Base-by-base conservation (phyloP, 2,329 filamentous ascomycete species). In the Fusarium ramigenum region DNA sequence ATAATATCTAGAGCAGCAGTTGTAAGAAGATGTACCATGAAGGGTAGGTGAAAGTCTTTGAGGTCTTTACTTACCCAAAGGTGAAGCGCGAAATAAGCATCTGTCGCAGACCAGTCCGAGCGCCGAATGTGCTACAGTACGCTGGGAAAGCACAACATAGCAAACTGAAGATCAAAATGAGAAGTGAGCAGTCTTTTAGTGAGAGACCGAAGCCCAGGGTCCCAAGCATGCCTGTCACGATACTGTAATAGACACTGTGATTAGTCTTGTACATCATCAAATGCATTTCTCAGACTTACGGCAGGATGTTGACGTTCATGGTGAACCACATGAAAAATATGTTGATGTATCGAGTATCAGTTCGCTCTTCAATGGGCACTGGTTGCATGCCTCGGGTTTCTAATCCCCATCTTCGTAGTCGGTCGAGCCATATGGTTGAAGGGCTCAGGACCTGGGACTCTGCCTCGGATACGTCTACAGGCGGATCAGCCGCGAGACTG, bases 31-130 rank as follows among this genome's bases (percentile, higher is more conserved):
- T 25, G 16, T 5, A 4, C 4, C 16, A 7, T 42, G 3, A 10
- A 4, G 7, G 10, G 4, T 15, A 2, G 7, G 1, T 9, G 7
- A 4, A 23, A 7, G 7, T 18, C 21, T 19, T 10, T 9, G 11
- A 5, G 4, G 4, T 40, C 14, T 34, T 18, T 32, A 57, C 53
- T 25, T 43, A 57, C 53, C 53, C 53, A 3, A 57, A 57, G 5
- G 53, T 43, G n/a, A 43, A 57, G 16, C 53, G 53, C 37, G 53
- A 57, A 32, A 57, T 43, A 19, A 57, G 53, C 53, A 57, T 57
- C 28, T 57, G 53, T 25, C 53, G 53, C 39, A 57, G n/a, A 21
- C 53, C 53, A 15, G 53, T 57, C 3, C 28, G 53, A 43, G 53
- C 23, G 3, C 53, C 53, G 28, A 57, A 57, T 16, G 53, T 57